Conservation (phyloP, 768 basidiomycete species). For the Suillus americanus region DNA sequence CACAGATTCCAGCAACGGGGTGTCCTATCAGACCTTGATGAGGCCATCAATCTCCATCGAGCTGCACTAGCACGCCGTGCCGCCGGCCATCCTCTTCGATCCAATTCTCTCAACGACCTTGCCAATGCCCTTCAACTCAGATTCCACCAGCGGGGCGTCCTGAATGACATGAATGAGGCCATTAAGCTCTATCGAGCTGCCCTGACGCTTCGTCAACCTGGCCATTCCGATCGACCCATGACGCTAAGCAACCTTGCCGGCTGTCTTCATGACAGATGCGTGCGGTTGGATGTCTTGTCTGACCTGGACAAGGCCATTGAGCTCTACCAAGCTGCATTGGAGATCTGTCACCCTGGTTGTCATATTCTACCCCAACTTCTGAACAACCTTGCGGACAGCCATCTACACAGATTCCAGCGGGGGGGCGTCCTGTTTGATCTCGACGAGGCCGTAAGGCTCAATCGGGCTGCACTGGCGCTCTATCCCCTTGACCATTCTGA, state of each 20-base stretch:
- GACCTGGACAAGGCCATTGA: slow-evolving; percentile 15
- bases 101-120: neutral
- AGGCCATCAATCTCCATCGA: neutral
- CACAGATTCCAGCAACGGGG: slow-evolving; percentile 19
- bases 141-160: neutral
- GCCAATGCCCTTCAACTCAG: neutral
- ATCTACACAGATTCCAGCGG: slow-evolving; percentile 8
- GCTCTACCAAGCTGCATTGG: slow-evolving; percentile 4
- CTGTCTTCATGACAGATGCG: slow-evolving; percentile 11
- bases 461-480: slow-evolving; percentile 18
- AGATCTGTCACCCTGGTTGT: slow-evolving; percentile 9
- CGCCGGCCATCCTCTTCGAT: neutral
- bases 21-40: neutral
- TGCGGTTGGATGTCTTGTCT: slow-evolving; percentile 1
- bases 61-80: neutral
- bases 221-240: slow-evolving; percentile 13
- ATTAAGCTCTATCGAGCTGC: slow-evolving; percentile 2
- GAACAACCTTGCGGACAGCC: slow-evolving; percentile 14
- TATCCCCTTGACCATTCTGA: slow-evolving; percentile 19
- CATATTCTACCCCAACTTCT: slow-evolving; percentile 11
- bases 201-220: slow-evolving; percentile 4
- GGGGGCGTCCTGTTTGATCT: slow-evolving; percentile 14
- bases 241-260: slow-evolving; percentile 15
- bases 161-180: neutral
- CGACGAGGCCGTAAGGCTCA: slow-evolving; percentile 15